A percentile compares a stretch with the other conserved stretches of the same genome.
Evolutionary conservation across 805 yeast genomes (phyloP).

Genomic region (Jamesozyma lodderae): DNA sequence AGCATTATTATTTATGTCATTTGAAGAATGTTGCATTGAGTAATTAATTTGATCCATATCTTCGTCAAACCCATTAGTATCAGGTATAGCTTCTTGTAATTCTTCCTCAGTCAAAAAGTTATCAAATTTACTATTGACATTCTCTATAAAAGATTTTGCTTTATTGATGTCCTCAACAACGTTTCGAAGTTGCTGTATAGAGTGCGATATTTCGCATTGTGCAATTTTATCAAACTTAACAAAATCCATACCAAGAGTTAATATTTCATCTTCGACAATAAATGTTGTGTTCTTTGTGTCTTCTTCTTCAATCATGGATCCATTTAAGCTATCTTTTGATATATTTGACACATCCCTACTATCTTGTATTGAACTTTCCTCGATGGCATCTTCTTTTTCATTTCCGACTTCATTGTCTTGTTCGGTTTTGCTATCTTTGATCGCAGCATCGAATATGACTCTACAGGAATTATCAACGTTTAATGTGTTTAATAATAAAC

Average conservation of each 20-base stretch:
- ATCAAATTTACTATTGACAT: constrained; percentile 31
- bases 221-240: constrained; percentile 25
- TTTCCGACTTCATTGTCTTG: constrained; percentile 14
- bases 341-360: neutral
- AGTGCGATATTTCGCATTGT: constrained; percentile 52
- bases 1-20: constrained; percentile 6
- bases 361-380: neutral
- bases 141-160: constrained; percentile 40
- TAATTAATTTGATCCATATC: constrained; percentile 2
- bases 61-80: constrained; percentile 16
- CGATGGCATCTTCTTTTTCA: constrained; percentile 4
- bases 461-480: constrained; percentile 44
- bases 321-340: neutral
- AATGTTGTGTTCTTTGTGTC: constrained; percentile 6
- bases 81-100: constrained; percentile 26
- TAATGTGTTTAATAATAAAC: constrained; percentile 54
- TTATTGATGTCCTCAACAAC: constrained; percentile 48
- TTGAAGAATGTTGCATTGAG: constrained; percentile 6
- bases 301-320: constrained; percentile 1
- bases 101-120: constrained; percentile 27
- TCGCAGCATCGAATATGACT: constrained; percentile 57
- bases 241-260: constrained; percentile 30
- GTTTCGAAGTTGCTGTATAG: constrained; percentile 49
- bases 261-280: constrained; percentile 24
- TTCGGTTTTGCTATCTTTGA: constrained; percentile 22